Evolutionary conservation across 2,329 filamentous ascomycete species (phyloP), one percentile per base, ranked within the genome.

Genomic region (Fusarium sp.): DNA sequence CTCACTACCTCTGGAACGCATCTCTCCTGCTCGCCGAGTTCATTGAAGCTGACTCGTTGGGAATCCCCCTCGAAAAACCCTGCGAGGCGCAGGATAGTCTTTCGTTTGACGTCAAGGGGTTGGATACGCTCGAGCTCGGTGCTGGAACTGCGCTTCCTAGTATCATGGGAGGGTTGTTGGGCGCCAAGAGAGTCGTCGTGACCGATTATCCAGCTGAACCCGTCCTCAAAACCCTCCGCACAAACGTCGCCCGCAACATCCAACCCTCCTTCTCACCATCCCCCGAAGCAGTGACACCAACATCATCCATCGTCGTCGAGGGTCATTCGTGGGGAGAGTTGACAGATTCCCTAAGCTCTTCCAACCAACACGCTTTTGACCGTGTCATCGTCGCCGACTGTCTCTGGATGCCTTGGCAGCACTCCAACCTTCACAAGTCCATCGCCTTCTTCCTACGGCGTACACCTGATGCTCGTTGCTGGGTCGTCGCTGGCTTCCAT

Each of bases 1-100:
- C 91, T 71, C 92, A 95, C 79, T 94, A 92, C 80, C 82, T 94
- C 30, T 95, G 92, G 92, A 95, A 95, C 82, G 87, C 92, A 8
- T 87, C 85, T 20, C 80, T 91, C 57, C 81, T 89, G 72, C 83
- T 90, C 2, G 88, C 87, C 10, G 89, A 90, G 81, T 82, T 90
- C 32, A 82, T 91, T 65, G 89, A 91, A 80, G 84, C 84, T 9
- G 87, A 85, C 48, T 83, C 85, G 7, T 75, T 88, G 25, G 75
- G 75, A 16, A 50, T 71, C 10, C 50, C 64, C 10, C 72, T 77
- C 9, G 69, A 75, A 25, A 67, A 64, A 48, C 56, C 72, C 7
- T 67, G 74, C 11, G 66, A 71, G 35, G 48, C 71, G 27, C 35
- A 67, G 50, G 45, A 30, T 18, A 58, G 37, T 18, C 27, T 71